Evolutionary conservation across 2,329 filamentous ascomycete genomes (phyloP), one percentile per base, ranked within the genome.

Genomic region (Colletotrichum coccodes): DNA sequence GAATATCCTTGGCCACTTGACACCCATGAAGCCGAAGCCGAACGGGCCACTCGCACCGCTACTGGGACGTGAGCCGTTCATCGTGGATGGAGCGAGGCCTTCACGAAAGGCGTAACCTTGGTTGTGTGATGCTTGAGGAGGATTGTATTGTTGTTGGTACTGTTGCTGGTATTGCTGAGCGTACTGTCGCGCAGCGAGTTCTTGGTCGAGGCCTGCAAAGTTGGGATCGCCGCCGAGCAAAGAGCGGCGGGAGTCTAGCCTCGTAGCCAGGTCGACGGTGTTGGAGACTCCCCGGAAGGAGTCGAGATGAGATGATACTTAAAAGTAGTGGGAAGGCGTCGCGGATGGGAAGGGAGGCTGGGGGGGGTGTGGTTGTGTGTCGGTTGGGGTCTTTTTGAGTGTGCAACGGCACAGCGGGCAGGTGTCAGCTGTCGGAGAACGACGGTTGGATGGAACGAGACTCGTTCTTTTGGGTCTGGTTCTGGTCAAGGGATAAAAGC

Each of bases 1-100:
- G 78, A 98, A 98, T 70, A 90, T 85, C 86, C 94, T 95, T 18
- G 95, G 94, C 95, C 96, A 99, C 76, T 87, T 89, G 65, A 93
- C 92, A 77, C 90, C 93, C 74, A 97, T 91, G 74, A 92, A 89
- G 78, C 94, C 95, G 84, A 95, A 62, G 57, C 68, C 66, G 53
- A 69, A 34, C 40, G 63, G 72, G 30, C 68, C 60, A 23, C 18
- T 62, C 63, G 34, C 60, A 71, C 71, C 73, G 11, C 34, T 75
- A 7, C 63, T 73, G 14, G 74, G 74, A 9, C 56, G 63, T 2
- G 70, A 74, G 18, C 72, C 65, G 63, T 74, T 72, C 56, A 70
- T 76, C 5, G 73, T 73, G 21, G 80, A 79, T 32, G 78, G 72
- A 14, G 76, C 73, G 42, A 81, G 64, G 47, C 78, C 81, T 72